A percentile compares a stretch with the other conserved stretches of the same genome.
Evolutionary conservation across 176 grass and related monocot species (phyloP).

Genomic region (Tillandsia leiboldiana): DNA sequence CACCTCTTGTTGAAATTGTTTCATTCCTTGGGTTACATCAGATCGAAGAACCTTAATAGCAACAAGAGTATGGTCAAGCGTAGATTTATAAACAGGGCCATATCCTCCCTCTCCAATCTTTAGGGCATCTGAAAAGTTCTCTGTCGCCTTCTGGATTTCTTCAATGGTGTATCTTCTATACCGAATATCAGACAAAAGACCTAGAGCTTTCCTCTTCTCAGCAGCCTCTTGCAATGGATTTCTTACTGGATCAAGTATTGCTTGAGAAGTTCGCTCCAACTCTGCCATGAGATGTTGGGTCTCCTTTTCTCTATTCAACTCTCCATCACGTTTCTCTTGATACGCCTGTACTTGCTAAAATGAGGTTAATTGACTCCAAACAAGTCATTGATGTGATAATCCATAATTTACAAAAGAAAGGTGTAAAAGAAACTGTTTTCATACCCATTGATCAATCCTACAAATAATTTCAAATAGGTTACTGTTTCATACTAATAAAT

Average conservation of each 20-base stretch:
- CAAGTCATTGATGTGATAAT: constrained; percentile 20
- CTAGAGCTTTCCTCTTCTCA: constrained; percentile 32
- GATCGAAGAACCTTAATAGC: constrained; percentile 60
- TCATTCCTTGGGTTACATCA: constrained; percentile 63
- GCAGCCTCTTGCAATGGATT: constrained; percentile 20
- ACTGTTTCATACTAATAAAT: too few relatives aligned
- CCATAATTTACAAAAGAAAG: constrained; percentile 8
- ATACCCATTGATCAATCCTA: too few relatives aligned
- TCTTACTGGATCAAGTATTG: constrained; percentile 11
- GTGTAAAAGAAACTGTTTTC: constrained; percentile 16
- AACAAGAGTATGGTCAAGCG: constrained; percentile 46
- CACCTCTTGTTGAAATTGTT: constrained; percentile 92
- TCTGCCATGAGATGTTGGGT: constrained; percentile 5
- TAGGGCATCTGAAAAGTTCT: constrained; percentile 38
- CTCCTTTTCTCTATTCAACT: constrained; percentile 14
- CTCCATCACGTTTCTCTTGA: not conserved
- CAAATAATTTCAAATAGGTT: too few relatives aligned
- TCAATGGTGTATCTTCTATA: constrained; percentile 47
- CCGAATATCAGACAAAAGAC: constrained; percentile 45
- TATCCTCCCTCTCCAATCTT: constrained; percentile 86
- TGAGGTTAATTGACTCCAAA: constrained; percentile 8
- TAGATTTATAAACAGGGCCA: constrained; percentile 77
- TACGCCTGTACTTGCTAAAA: constrained; percentile 16
- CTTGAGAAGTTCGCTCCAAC: constrained; percentile 1
- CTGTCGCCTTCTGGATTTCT: constrained; percentile 34